Evolutionary conservation across 345 rosid genomes (phyloP).

Genomic region (Balakata baccata): DNA sequence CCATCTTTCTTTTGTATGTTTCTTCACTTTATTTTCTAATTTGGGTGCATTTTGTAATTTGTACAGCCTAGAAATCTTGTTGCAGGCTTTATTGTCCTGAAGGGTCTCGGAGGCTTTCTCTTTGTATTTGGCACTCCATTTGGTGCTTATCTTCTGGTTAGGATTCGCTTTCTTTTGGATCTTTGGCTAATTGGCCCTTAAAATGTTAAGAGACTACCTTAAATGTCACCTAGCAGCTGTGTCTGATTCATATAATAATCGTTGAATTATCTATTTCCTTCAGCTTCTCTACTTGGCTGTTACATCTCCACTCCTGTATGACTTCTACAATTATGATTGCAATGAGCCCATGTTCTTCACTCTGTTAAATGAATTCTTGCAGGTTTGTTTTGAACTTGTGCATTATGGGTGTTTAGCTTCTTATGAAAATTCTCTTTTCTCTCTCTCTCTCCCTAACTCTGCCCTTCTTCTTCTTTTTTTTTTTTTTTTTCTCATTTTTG

Average conservation of each 20-base stretch:
- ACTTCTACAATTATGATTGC: conserved; percentile 75
- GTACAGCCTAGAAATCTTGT: conserved; percentile 55
- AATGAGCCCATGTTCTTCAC: conserved; percentile 37
- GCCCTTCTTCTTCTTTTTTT: neutral
- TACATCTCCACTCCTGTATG: conserved; percentile 61
- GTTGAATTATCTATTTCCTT: neutral
- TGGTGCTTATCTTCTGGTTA: conserved; percentile 44
- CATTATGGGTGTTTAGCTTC: neutral
- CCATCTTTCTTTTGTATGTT: neutral
- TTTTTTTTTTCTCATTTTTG: neutral
- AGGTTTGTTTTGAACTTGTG: conserved; percentile 39
- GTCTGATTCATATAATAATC: neutral
- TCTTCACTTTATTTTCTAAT: conserved; percentile 9
- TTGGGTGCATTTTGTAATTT: conserved; percentile 11
- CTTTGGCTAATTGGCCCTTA: neutral
- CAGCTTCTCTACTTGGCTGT: conserved; percentile 63
- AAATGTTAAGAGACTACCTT: neutral
- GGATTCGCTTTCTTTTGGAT: conserved; percentile 11
- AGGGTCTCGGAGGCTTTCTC: conserved; percentile 76
- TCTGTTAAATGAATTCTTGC: conserved; percentile 61
- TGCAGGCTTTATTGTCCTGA: conserved; percentile 27
- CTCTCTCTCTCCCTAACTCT: neutral
- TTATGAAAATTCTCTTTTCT: neutral
- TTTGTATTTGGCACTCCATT: conserved; percentile 67
- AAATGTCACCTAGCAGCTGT: neutral